Evolutionary conservation across 2,329 filamentous ascomycete species (phyloP).

Genomic region (Xylaria sp.): DNA sequence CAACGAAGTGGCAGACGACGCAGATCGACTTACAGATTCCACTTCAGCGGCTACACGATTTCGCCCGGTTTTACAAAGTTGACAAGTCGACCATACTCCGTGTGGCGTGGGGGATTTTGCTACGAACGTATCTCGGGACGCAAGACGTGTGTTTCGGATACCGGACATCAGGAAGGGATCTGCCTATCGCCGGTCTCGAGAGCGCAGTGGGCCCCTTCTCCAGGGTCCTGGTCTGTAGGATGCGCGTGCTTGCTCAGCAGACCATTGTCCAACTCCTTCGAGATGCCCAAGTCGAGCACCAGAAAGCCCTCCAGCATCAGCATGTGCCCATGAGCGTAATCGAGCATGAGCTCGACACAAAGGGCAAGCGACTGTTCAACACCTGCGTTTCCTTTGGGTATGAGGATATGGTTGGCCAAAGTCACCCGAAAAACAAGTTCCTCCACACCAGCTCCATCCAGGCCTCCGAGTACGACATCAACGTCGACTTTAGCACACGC

Average conservation of each 20-base stretch:
- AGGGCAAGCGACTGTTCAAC: conserved; percentile 43
- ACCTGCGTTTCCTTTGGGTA: conserved; percentile 47
- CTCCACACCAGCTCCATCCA: conserved; percentile 37
- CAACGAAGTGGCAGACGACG: conserved; percentile 32
- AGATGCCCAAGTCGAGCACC: conserved; percentile 25
- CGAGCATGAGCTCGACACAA: conserved; percentile 41
- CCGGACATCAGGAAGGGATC: conserved; percentile 41
- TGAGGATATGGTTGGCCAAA: conserved; percentile 24
- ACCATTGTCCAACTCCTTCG: conserved; percentile 26
- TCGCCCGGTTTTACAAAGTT: conserved; percentile 38
- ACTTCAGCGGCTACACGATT: conserved; percentile 39
- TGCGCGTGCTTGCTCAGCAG: conserved; percentile 19
- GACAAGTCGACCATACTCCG: conserved; percentile 48
- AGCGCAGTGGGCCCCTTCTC: conserved; percentile 44
- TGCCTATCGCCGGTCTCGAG: conserved; percentile 37
- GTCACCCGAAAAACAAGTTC: conserved; percentile 33
- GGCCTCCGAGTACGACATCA: conserved; percentile 43
- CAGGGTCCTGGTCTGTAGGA: conserved; percentile 25
- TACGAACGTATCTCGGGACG: conserved; percentile 49
- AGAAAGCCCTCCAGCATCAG: conserved; percentile 37
- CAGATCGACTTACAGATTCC: conserved; percentile 40
- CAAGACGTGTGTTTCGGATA: conserved; percentile 52
- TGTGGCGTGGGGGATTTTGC: conserved; percentile 55
- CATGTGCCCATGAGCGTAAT: conserved; percentile 43
- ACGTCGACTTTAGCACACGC: conserved; percentile 40